phyloP scores from a whole-genome alignment of 2,329 filamentous ascomycete genomes.

The Cordyceps pruinosa region DNA sequence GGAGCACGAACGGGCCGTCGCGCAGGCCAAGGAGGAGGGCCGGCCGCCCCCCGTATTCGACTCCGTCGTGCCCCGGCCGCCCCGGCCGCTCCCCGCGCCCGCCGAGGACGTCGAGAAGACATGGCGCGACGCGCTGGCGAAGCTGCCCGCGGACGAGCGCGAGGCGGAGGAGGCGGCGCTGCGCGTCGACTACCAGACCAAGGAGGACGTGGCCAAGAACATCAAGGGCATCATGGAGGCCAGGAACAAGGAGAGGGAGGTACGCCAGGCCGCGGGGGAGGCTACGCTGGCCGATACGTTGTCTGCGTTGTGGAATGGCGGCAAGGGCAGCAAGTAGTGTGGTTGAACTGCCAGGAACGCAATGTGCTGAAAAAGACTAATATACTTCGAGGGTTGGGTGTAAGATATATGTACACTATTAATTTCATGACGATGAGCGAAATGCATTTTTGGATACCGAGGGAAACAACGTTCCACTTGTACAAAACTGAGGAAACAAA shows the following conservation, averaged over 20 bases:
- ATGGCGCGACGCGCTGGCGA: slow-evolving; percentile 50
- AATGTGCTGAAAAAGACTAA: not conserved
- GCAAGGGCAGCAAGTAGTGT: slow-evolving; percentile 18
- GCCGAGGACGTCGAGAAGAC: slow-evolving; percentile 42
- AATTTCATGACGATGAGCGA: not conserved
- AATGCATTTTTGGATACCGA: not conserved
- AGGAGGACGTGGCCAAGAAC: slow-evolving; percentile 50
- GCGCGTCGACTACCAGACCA: slow-evolving; percentile 54
- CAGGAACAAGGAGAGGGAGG: slow-evolving; percentile 50
- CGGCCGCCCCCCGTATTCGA: slow-evolving; percentile 53
- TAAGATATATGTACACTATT: slow-evolving; percentile 7
- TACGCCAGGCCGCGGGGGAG: slow-evolving; percentile 29
- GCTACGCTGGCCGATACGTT: slow-evolving; percentile 26
- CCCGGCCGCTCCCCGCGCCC: slow-evolving; percentile 20
- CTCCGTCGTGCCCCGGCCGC: slow-evolving; percentile 41
- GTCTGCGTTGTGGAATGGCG: slow-evolving; percentile 22
- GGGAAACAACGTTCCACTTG: not conserved
- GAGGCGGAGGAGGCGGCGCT: slow-evolving; percentile 58
- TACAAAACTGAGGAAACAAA: not conserved
- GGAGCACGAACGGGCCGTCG: slow-evolving; percentile 68
- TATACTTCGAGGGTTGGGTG: not conserved
- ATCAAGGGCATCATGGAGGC: slow-evolving; percentile 49
- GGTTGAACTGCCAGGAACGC: not conserved
- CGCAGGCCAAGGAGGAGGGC: slow-evolving; percentile 58
- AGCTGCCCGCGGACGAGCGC: slow-evolving; percentile 51